These are phyloP conservation scores for Aspergillus felis DNA, from an alignment of 2,329 filamentous ascomycete species.

Conservation along the genomic window DNA sequence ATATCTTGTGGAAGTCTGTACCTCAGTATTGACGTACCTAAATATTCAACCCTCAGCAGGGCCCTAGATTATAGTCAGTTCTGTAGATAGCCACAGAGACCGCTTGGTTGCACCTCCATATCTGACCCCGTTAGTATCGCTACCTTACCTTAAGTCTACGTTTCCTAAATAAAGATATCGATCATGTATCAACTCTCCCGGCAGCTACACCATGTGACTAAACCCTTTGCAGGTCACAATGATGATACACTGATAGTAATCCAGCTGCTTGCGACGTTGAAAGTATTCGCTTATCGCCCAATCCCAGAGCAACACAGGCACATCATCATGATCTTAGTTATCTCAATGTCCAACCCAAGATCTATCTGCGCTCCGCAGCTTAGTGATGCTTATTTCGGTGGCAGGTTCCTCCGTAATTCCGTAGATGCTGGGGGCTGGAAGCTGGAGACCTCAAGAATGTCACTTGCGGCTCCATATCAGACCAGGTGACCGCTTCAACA, in stretches of 20 bases:
- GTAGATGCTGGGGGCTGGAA: neutral
- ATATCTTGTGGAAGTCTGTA: neutral
- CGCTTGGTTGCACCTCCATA: neutral
- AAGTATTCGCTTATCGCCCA: neutral
- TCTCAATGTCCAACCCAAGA: neutral
- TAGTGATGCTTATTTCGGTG: neutral
- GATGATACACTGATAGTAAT: neutral
- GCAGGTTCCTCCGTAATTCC: neutral
- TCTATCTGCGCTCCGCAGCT: neutral
- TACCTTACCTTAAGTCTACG: too few species aligned
- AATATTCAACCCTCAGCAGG: neutral
- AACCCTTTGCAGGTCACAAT: neutral
- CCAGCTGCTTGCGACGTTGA: neutral
- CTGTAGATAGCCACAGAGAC: neutral
- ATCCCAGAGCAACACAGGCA: neutral
- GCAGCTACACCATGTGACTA: neutral
- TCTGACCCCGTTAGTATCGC: neutral
- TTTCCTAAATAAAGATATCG: neutral
- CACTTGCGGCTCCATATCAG: neutral
- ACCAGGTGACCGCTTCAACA: neutral
- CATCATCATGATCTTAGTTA: neutral
- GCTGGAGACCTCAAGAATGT: neutral
- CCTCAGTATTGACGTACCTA: neutral
- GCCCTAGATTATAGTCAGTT: too few species aligned
- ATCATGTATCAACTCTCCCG: neutral